Conservation (phyloP, 805 yeast genomes). For the Cyberlindnera japonica region DNA sequence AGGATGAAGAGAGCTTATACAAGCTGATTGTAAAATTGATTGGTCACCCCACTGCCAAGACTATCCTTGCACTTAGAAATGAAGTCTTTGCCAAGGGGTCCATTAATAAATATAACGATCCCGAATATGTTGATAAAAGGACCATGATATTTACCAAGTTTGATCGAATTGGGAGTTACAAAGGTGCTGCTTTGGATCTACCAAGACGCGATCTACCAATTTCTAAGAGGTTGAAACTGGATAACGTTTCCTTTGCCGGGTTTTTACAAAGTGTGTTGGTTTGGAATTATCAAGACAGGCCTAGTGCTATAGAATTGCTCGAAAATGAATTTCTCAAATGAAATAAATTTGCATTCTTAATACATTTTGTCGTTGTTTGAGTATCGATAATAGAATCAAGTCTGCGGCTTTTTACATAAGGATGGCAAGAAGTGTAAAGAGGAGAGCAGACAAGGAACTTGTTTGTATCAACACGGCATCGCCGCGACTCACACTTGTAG, state of each 20-base stretch:
- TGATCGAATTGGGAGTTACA: slow-evolving; percentile 27
- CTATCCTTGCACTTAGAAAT: slow-evolving; percentile 38
- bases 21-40: slow-evolving; percentile 67
- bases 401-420: no score
- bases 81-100: slow-evolving; percentile 36
- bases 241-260: slow-evolving; percentile 22
- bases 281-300: slow-evolving; percentile 52
- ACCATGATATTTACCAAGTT: slow-evolving; percentile 38
- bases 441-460: no score
- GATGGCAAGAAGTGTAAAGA: no score
- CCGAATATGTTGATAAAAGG: slow-evolving; percentile 20
- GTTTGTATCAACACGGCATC: no score
- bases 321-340: slow-evolving; percentile 45
- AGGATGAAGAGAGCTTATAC: slow-evolving; percentile 76
- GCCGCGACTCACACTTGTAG: no score
- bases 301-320: slow-evolving; percentile 47
- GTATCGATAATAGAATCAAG: no score
- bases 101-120: slow-evolving; percentile 24
- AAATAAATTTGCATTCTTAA: no score
- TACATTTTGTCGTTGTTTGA: no score
- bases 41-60: slow-evolving; percentile 68
- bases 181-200: slow-evolving; percentile 11
- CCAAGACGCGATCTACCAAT: slow-evolving; percentile 20
- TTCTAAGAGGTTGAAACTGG: slow-evolving; percentile 13
- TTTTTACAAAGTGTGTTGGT: slow-evolving; percentile 30